Conservation (phyloP, 805 yeast genomes). For the Candida methanosorbosa region DNA sequence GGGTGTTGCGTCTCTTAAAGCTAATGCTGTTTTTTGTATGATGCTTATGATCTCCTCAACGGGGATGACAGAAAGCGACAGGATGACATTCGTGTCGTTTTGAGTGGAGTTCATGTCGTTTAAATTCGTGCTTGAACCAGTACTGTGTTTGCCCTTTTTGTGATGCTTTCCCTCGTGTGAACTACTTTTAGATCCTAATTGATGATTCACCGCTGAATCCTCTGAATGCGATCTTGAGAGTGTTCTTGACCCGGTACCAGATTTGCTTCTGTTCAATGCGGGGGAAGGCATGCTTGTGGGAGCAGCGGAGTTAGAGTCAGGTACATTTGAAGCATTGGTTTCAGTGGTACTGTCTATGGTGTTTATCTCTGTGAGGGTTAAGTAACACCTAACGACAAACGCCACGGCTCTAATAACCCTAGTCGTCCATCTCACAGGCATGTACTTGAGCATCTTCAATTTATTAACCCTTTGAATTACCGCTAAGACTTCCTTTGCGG, state of each 20-base stretch:
- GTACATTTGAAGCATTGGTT: constrained; percentile 2
- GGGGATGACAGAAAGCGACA: constrained; percentile 57
- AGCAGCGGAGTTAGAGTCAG: too few species aligned
- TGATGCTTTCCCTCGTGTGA: background rate
- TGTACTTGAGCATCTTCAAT: constrained; percentile 54
- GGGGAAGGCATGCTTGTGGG: too few species aligned
- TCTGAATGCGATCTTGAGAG: too few species aligned
- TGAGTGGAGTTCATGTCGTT: background rate
- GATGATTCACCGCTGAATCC: background rate
- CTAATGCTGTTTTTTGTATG: constrained; percentile 64
- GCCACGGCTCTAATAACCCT: constrained; percentile 84
- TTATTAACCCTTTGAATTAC: constrained; percentile 65
- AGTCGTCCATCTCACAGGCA: constrained; percentile 92
- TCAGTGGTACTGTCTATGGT: background rate
- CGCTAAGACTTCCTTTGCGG: constrained; percentile 73
- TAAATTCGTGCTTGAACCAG: too few species aligned
- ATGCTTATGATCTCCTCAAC: constrained; percentile 61
- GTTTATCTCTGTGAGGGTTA: constrained; percentile 39
- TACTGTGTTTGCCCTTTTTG: background rate
- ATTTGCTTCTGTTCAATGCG: too few species aligned
- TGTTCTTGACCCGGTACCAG: too few species aligned
- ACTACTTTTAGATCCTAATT: background rate
- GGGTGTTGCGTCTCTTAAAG: constrained; percentile 75
- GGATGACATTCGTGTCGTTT: constrained; percentile 11
- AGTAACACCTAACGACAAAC: constrained; percentile 77